Conservation (phyloP, 2,329 filamentous ascomycete species). For the Aspergillus floridensis region DNA sequence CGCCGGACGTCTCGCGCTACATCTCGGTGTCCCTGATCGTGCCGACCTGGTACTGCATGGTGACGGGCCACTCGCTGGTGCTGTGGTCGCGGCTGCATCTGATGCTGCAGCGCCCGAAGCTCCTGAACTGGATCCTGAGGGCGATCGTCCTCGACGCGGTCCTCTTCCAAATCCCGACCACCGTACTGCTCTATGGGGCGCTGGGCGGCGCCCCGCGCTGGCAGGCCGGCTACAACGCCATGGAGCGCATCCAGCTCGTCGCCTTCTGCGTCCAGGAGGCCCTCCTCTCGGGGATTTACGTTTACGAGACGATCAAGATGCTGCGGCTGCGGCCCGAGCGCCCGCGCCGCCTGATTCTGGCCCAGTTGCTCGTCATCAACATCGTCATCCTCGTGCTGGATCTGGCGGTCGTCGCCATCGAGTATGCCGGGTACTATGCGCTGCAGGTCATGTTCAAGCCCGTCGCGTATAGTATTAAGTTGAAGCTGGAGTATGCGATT, state of each 20-base stretch:
- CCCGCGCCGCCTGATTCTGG: constrained; percentile 19
- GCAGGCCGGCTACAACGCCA: constrained; percentile 31
- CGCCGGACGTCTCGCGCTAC: constrained; percentile 23
- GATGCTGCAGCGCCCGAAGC: constrained; percentile 31
- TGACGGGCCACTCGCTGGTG: constrained; percentile 45
- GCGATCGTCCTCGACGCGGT: constrained; percentile 44
- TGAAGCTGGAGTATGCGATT: constrained; percentile 57
- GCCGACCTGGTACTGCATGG: constrained; percentile 41
- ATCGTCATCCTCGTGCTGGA: constrained; percentile 48
- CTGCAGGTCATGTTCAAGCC: constrained; percentile 43
- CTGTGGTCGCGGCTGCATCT: constrained; percentile 48
- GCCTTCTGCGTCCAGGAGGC: constrained; percentile 54
- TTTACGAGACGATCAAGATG: constrained; percentile 49
- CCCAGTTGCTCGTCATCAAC: constrained; percentile 53
- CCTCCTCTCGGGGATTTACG: constrained; percentile 50
- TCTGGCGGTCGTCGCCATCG: constrained; percentile 40
- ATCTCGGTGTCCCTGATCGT: constrained; percentile 36
- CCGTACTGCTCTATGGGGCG: constrained; percentile 39
- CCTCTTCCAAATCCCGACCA: constrained; percentile 39
- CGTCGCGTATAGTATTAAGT: constrained; percentile 38
- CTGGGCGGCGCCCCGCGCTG: constrained; percentile 8
- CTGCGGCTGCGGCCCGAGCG: constrained; percentile 30
- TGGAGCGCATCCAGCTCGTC: constrained; percentile 53
- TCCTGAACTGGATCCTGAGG: constrained; percentile 34
- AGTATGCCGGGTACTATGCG: constrained; percentile 40